phyloP scores from a whole-genome alignment of 2,329 filamentous ascomycete species.

The Alternaria ventricosa region DNA sequence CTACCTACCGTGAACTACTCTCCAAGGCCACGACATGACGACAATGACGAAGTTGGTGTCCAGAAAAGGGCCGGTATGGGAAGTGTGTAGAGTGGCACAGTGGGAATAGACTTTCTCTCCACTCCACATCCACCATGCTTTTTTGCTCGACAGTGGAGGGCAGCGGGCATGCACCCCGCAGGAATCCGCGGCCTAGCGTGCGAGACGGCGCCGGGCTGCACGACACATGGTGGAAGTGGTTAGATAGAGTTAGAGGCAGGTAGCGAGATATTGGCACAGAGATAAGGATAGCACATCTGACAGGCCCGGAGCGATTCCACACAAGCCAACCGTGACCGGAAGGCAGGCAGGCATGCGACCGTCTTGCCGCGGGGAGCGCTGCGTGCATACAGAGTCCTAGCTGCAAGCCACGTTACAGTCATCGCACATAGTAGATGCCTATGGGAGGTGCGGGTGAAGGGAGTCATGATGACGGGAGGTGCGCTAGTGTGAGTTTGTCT shows the following conservation, averaged over 20 bases:
- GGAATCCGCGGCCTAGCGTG: slow-evolving; percentile 3
- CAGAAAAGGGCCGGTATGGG: not conserved
- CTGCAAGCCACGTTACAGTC: slow-evolving; percentile 1
- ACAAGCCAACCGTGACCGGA: not conserved
- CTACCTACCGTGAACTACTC: not conserved
- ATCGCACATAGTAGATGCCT: not conserved
- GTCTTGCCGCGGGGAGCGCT: not conserved
- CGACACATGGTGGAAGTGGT: slow-evolving; percentile 5
- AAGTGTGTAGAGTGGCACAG: not conserved
- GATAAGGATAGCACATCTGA: slow-evolving; percentile 12
- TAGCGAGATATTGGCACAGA: slow-evolving; percentile 7
- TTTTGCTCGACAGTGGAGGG: not conserved
- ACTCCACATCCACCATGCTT: slow-evolving; percentile 1
- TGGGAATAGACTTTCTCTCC: slow-evolving; percentile 5
- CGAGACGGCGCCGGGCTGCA: slow-evolving; percentile 4
- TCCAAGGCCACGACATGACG: not conserved
- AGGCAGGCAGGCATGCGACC: not conserved
- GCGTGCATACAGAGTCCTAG: not conserved
- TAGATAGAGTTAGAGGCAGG: not conserved
- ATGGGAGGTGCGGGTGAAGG: not conserved
- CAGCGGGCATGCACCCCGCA: slow-evolving; percentile 28
- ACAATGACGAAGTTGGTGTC: not conserved
- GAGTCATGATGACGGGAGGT: not conserved
- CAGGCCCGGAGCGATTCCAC: slow-evolving; percentile 5
- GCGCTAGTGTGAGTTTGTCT: not conserved